Base-by-base conservation (phyloP, 73 alveolate genomes). In the Tetrahymena borealis region DNA sequence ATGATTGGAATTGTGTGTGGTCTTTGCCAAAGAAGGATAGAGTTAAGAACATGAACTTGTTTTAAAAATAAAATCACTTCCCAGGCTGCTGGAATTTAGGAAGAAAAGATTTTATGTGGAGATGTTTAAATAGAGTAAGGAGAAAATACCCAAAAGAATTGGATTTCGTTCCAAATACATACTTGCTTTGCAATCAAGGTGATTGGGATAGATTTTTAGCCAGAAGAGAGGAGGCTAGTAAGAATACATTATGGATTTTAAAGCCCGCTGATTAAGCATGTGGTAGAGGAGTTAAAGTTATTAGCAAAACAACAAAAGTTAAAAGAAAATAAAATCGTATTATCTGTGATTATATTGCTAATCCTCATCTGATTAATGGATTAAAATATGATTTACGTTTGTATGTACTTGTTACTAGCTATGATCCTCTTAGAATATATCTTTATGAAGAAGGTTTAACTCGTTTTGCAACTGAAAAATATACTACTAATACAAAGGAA, bases 181-280 rank as follows among this genome's bases (percentile, higher is more conserved):
- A 93, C 92, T 85, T 98, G 40, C 91, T 98, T 38, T 99, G 99
- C 8, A 96, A 96, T 91, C 28, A 32, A 18, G 85, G 85, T 24
- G 99, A 98, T 93, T 95, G 92, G 41, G 97, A 98, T 35, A 94
- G 98, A 94, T 98, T 98, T 94, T 91, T 95, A 42, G 98, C 96
- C 90, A 93, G 97, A 35, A 98, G 98, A 90, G 95, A 39, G 32
- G 92, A 85, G 36, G 97, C 97, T 43, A 96, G 96, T 43, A 40
- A 91, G 33, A 97, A 98, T 78, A 95, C 95, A 11, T 91, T 98
- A 20, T 98, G 99, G 98, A 98, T 98, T 15, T 94, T 96, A n/a
- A 98, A 98, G 79, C 99, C 99, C 8, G 98, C 97, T 24, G 98
- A 98, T 78, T 94, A 96, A 91, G 95, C 99, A 11, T 96, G 99